These are phyloP conservation scores for Calonectria hongkongensis DNA, from an alignment of 2,329 filamentous ascomycete genomes.

Conservation along the genomic window DNA sequence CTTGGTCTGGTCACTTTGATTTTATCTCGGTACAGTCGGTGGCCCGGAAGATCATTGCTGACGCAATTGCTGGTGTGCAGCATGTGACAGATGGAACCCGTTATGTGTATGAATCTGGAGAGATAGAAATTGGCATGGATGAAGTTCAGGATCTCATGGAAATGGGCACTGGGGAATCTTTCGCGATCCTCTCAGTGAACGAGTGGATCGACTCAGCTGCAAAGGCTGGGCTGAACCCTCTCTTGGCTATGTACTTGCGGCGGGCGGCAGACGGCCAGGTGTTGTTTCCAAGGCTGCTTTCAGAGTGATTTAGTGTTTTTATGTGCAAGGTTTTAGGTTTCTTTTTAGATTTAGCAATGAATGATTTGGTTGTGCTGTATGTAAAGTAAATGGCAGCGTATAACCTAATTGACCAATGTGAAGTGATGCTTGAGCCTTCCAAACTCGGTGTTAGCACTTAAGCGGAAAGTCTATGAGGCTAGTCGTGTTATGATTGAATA, in stretches of 20 bases:
- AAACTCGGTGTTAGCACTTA: too few relatives aligned
- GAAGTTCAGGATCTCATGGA: constrained; percentile 16
- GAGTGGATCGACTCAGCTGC: neutral
- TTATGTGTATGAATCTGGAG: neutral
- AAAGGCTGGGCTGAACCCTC: neutral
- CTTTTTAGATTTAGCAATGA: too few relatives aligned
- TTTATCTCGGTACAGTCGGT: constrained; percentile 10
- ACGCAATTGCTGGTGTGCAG: neutral
- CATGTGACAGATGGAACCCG: neutral
- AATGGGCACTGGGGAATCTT: constrained; percentile 5
- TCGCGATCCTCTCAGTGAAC: neutral
- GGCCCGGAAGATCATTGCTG: neutral
- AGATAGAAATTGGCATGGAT: constrained; percentile 16
- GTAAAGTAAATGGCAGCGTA: too few relatives aligned
- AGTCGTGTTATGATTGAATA: too few relatives aligned
- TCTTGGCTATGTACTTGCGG: constrained; percentile 7
- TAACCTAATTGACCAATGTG: too few relatives aligned
- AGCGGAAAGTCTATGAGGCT: too few relatives aligned
- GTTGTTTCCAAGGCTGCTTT: neutral
- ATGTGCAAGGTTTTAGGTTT: too few relatives aligned
- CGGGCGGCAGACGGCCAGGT: constrained; percentile 1
- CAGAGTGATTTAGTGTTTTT: neutral
- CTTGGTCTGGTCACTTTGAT: constrained; percentile 1
- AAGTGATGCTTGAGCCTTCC: too few relatives aligned
- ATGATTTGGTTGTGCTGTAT: too few relatives aligned